Conservation (phyloP, 2,329 filamentous ascomycete genomes). For the Knufia petricola region DNA sequence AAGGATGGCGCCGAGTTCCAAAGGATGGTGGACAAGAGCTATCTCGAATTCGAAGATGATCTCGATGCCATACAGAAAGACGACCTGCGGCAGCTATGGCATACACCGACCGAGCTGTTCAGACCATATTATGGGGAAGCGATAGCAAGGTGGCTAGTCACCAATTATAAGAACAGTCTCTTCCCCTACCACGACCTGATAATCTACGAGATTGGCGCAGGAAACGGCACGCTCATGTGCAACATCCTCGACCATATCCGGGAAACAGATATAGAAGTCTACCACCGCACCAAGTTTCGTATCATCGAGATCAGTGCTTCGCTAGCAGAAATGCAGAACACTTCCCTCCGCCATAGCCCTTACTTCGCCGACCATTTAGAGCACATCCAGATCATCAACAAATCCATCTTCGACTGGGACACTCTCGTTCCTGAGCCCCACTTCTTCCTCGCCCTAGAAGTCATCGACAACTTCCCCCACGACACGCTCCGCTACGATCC, state of each 20-base stretch:
- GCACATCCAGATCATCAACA: conserved; percentile 90
- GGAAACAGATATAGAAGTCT: conserved; percentile 78
- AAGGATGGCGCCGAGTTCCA: conserved; percentile 82
- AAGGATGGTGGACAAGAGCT: conserved; percentile 62
- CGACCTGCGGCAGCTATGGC: conserved; percentile 85
- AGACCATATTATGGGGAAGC: conserved; percentile 94
- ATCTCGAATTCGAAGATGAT: conserved; percentile 79
- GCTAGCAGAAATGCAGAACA: conserved; percentile 66
- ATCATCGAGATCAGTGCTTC: conserved; percentile 90
- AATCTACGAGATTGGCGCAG: conserved; percentile 98
- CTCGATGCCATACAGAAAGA: conserved; percentile 65
- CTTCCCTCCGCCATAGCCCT: conserved; percentile 55
- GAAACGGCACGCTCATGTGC: conserved; percentile 93
- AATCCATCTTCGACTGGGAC: conserved; percentile 89
- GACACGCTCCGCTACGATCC: conserved; percentile 87
- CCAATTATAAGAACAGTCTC: conserved; percentile 87
- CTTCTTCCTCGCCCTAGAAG: conserved; percentile 95
- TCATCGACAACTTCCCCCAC: conserved; percentile 97
- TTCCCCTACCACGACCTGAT: conserved; percentile 95
- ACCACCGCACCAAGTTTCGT: conserved; percentile 83
- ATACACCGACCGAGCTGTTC: conserved; percentile 96
- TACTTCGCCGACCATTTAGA: conserved; percentile 64
- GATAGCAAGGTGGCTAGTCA: conserved; percentile 87
- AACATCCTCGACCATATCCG: conserved; percentile 97
- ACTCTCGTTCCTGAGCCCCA: conserved; percentile 81